A percentile compares a stretch with the other conserved stretches of the same genome.
Conservation (phyloP, 495 filamentous ascomycete species). For the Collariella sp. region DNA sequence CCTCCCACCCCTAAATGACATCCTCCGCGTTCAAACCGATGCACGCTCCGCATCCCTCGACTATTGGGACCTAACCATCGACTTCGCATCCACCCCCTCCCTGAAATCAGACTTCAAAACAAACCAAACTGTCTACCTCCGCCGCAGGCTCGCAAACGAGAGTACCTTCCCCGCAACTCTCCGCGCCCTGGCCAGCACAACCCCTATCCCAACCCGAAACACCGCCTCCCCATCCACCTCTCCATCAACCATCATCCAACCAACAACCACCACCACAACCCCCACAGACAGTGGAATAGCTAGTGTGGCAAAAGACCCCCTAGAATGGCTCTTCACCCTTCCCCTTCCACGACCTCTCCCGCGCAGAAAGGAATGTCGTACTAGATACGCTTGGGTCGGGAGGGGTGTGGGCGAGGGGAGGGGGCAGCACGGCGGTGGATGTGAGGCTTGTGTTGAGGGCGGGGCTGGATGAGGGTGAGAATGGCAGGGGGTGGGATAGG, state of each 20-base stretch:
- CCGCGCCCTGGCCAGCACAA: constrained; percentile 47
- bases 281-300: not conserved
- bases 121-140: constrained; percentile 72
- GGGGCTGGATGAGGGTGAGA: constrained; percentile 41
- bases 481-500: constrained; percentile 34
- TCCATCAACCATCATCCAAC: too few species aligned
- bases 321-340: constrained; percentile 74
- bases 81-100: constrained; percentile 58
- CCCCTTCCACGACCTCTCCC: constrained; percentile 55
- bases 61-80: constrained; percentile 78
- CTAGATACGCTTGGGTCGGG: constrained; percentile 39
- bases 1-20: constrained; percentile 65
- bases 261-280: not conserved
- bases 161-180: constrained; percentile 70
- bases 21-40: constrained; percentile 57
- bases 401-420: constrained; percentile 36
- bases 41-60: constrained; percentile 44
- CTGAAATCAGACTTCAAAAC: constrained; percentile 62
- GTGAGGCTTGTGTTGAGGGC: constrained; percentile 61
- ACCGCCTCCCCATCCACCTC: too few species aligned
- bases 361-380: constrained; percentile 67
- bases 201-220: too few species aligned
- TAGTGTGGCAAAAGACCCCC: constrained; percentile 22
- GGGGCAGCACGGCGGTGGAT: constrained; percentile 63
- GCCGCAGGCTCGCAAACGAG: constrained; percentile 61